Evolutionary conservation across 768 basidiomycete species (phyloP), one percentile per base, ranked within the genome.

Genomic region (Stropharia rugosoannulata): DNA sequence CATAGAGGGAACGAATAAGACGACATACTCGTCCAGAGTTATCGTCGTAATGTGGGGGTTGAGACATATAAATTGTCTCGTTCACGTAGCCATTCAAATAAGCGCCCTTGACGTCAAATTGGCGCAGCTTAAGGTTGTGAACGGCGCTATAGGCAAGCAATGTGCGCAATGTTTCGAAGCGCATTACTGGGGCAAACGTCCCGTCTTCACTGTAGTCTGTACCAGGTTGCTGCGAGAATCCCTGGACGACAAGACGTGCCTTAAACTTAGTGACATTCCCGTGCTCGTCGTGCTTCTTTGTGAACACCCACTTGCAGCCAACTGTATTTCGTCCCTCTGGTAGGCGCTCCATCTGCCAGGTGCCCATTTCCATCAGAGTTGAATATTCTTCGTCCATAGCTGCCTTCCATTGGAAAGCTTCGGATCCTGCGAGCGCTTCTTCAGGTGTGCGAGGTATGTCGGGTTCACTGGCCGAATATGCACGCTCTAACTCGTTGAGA

Each of bases 31-130:
- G 35, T 18, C 52, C 58, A 46, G 66, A 62, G 10, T 69, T 54
- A 22, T 72, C 68, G 1, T 63, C 32, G 44, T 69, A 76, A 0
- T 72, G 68, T 2, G 64, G 59, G 0, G 75, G 77, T 60, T 77
- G 74, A 2, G 40, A 2, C 73, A 79, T 75, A 41, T 72, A 78
- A 3, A 79, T 74, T 11, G 64, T 64, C 25, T 77, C 67, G 2
- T 65, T 54, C 0, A 73, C 40, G 47, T 59, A 35, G 0, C 69
- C 65, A 58, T 75, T 64, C 37, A 75, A 59, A 60, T 71, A 75
- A 15, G 74, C 68, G 35, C 59, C 64, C 54, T 69, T 75, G n/a
- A 81, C 70, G 58, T 83, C 76, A 6, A 80, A 61, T 48, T 64
- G 68, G 13, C 75, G 62, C 4, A 81, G 41, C 10, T 79, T 63